Conservation (phyloP, 1,284 basidiomycete species). For the Boletus holoroseus region DNA sequence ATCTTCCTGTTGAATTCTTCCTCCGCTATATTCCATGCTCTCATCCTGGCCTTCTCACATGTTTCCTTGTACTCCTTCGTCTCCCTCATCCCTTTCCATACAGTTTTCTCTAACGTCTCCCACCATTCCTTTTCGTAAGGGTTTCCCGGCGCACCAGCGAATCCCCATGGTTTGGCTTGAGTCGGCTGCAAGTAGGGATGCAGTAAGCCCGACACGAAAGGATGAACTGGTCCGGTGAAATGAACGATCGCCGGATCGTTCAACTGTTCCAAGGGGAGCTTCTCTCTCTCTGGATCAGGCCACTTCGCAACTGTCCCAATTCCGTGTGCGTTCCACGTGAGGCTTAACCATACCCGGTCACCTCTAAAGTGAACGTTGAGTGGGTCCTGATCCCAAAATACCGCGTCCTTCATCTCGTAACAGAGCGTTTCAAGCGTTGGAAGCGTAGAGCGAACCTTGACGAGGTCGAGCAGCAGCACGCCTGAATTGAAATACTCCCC, state of each 20-base stretch:
- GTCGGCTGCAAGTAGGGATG: not conserved
- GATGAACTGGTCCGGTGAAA: not conserved
- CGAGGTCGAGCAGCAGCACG: not conserved
- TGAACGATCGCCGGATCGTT: not conserved
- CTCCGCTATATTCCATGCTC: not conserved
- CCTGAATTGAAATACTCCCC: not conserved
- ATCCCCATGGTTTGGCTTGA: not conserved
- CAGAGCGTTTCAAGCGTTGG: not conserved
- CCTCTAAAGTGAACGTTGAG: not conserved
- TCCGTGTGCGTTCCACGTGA: not conserved
- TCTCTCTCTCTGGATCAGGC: not conserved
- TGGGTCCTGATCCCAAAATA: not conserved
- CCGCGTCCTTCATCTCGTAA: not conserved
- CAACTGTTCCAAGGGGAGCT: not conserved
- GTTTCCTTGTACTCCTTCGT: not conserved
- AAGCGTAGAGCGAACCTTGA: not conserved
- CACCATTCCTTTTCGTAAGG: not conserved
- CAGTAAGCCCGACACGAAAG: not conserved
- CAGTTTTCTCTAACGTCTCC: not conserved
- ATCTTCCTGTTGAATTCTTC: not conserved
- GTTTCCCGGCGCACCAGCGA: not conserved
- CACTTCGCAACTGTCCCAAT: not conserved
- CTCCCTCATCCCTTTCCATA: not conserved
- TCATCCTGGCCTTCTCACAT: not conserved
- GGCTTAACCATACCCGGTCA: not conserved